phyloP scores from a whole-genome alignment of 202 grass and related monocot species.

The Setaria viridis region DNA sequence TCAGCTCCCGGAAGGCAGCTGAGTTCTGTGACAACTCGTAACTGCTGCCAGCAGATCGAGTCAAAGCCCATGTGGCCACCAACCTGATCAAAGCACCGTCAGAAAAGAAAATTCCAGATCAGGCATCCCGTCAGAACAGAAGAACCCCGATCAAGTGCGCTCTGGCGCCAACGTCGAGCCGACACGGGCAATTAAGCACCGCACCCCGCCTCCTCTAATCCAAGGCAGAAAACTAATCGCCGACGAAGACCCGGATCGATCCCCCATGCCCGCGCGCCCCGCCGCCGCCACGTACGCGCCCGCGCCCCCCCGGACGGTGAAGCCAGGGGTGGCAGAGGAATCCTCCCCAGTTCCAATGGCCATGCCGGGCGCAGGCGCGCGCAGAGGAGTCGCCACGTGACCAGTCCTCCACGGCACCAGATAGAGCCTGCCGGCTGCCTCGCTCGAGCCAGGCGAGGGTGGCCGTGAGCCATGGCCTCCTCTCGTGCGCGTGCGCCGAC shows the following conservation, averaged over 20 bases:
- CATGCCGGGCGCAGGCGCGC: neutral
- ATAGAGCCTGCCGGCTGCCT: neutral
- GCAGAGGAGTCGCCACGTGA: conserved; percentile 14
- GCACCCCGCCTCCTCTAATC: neutral
- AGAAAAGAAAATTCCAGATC: conserved; percentile 6
- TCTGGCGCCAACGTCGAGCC: conserved; percentile 9
- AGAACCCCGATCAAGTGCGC: neutral
- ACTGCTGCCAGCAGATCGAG: conserved; percentile 1
- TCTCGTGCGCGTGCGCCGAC: conserved; percentile 17
- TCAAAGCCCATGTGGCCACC: conserved; percentile 21
- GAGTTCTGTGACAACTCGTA: neutral
- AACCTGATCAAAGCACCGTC: conserved; percentile 7
- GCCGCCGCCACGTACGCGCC: conserved; percentile 26
- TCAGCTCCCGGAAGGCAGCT: neutral
- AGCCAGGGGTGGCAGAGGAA: conserved; percentile 17
- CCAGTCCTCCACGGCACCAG: neutral
- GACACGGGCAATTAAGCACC: conserved; percentile 37
- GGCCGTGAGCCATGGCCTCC: neutral
- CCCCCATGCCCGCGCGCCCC: neutral
- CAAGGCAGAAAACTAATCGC: conserved; percentile 9
- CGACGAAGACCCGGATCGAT: neutral
- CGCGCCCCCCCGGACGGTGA: too few species aligned
- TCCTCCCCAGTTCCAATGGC: conserved; percentile 28
- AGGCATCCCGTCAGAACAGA: neutral
- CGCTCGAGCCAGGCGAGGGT: neutral